Evolutionary conservation across 2,329 filamentous ascomycete genomes (phyloP).

Genomic region (Moelleriella libera): DNA sequence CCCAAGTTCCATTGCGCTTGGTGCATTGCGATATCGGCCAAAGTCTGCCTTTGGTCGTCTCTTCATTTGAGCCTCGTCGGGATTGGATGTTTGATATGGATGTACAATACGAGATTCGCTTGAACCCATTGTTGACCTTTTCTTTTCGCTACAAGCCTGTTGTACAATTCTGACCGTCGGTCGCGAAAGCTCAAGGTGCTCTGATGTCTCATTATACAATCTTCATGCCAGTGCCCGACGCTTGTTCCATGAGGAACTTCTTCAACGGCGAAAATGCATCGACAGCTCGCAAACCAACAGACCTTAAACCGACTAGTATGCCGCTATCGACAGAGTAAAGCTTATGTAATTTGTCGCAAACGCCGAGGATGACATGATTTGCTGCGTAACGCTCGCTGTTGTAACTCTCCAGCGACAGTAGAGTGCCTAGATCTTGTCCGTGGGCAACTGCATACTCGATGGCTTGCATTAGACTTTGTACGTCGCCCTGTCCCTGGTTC

Average conservation of each 20-base stretch:
- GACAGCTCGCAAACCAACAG: slow-evolving; percentile 61
- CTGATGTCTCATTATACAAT: slow-evolving; percentile 14
- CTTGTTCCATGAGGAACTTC: slow-evolving; percentile 70
- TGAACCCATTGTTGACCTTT: slow-evolving; percentile 10
- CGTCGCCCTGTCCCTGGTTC: slow-evolving; percentile 85
- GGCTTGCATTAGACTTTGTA: slow-evolving; percentile 60
- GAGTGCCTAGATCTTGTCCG: slow-evolving; percentile 75
- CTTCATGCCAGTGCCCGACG: slow-evolving; percentile 39
- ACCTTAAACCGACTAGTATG: slow-evolving; percentile 67
- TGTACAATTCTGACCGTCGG: slow-evolving; percentile 5
- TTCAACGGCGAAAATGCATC: slow-evolving; percentile 66
- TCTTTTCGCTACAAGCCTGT: slow-evolving; percentile 21
- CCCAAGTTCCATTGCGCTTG: no score
- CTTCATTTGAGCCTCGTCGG: no score
- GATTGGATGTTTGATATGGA: no score
- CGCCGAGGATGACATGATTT: slow-evolving; percentile 67
- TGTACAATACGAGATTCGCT: no score
- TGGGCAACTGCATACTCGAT: slow-evolving; percentile 67
- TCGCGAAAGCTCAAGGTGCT: background rate
- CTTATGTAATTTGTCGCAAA: slow-evolving; percentile 84
- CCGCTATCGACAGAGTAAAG: slow-evolving; percentile 71
- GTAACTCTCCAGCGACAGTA: slow-evolving; percentile 70
- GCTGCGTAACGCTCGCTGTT: slow-evolving; percentile 65
- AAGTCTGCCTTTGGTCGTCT: no score
- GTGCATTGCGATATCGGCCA: no score